These are phyloP conservation scores for Neurospora sp. DNA, from an alignment of 495 filamentous ascomycete species.

Conservation along the genomic window DNA sequence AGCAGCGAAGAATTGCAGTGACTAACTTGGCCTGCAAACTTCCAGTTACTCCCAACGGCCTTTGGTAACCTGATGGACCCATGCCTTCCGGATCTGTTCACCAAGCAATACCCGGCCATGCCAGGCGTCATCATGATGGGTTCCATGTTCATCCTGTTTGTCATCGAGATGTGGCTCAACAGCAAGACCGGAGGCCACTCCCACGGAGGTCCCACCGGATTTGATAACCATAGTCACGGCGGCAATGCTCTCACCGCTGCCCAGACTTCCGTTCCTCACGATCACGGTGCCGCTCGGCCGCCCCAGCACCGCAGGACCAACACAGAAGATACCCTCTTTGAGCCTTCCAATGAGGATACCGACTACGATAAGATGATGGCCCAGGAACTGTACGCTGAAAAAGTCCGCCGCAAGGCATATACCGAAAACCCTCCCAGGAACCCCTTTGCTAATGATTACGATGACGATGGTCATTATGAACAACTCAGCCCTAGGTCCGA, in stretches of 20 bases:
- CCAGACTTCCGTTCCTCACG: neutral
- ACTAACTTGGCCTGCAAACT: neutral
- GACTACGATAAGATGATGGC: conserved; percentile 34
- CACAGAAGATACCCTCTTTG: conserved; percentile 19
- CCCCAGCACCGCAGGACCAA: conserved; percentile 20
- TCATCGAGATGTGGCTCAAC: conserved; percentile 47
- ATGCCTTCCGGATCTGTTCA: conserved; percentile 49
- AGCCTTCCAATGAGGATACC: conserved; percentile 18
- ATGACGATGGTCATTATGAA: neutral
- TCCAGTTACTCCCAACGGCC: conserved; percentile 44
- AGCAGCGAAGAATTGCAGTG: neutral
- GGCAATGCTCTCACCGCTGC: conserved; percentile 6
- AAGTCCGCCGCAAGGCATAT: conserved; percentile 3
- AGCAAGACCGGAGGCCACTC: conserved; percentile 39
- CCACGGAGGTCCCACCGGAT: conserved; percentile 39
- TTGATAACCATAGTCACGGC: conserved; percentile 15
- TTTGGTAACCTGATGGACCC: conserved; percentile 47
- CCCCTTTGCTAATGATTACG: conserved; percentile 17
- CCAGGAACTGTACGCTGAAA: conserved; percentile 27
- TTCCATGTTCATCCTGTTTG: conserved; percentile 45
- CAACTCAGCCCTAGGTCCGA: conserved; percentile 26
- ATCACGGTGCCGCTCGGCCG: conserved; percentile 2
- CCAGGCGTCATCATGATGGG: conserved; percentile 51
- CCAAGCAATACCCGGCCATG: conserved; percentile 44
- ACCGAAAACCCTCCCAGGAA: conserved; percentile 2